Percentiles rank a stretch among this genome's conserved stretches.
Evolutionary conservation across 108 stramenopile genomes (phyloP).

Genomic region (Craspedostauros australis): DNA sequence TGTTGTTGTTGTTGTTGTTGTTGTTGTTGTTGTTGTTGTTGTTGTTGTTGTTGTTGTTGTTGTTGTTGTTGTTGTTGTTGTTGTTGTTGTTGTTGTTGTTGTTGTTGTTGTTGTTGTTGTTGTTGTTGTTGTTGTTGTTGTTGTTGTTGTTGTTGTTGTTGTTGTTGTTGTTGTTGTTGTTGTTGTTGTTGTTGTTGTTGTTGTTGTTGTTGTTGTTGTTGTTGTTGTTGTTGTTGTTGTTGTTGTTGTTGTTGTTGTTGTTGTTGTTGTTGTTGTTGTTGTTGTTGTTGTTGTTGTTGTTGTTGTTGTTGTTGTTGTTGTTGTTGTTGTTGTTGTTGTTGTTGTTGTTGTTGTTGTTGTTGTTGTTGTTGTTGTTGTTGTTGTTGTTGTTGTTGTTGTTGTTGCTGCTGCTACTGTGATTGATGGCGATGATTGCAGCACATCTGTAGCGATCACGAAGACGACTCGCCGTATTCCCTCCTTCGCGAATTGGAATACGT

Average conservation of each 20-base stretch:
- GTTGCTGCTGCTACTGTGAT: too few species aligned
- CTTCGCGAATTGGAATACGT: too few species aligned
- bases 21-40: conserved; percentile 1
- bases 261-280: conserved; percentile 9
- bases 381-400: conserved; percentile 2
- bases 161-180: conserved; percentile 3
- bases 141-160: conserved; percentile 5
- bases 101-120: conserved; percentile 1
- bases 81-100: conserved; percentile 1
- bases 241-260: conserved; percentile 3
- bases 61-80: conserved; percentile 1
- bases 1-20: conserved; percentile 1
- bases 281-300: conserved; percentile 5
- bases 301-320: neutral
- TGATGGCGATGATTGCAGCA: too few species aligned
- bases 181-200: neutral
- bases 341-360: conserved; percentile 5
- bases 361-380: neutral
- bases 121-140: neutral
- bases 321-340: conserved; percentile 1
- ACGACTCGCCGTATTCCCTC: too few species aligned
- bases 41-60: conserved; percentile 1
- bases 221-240: conserved; percentile 7
- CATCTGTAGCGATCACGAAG: too few species aligned
- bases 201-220: conserved; percentile 3